phyloP scores from a whole-genome alignment of 148 eudicot genomes.

The Dianthus caryophyllus region DNA sequence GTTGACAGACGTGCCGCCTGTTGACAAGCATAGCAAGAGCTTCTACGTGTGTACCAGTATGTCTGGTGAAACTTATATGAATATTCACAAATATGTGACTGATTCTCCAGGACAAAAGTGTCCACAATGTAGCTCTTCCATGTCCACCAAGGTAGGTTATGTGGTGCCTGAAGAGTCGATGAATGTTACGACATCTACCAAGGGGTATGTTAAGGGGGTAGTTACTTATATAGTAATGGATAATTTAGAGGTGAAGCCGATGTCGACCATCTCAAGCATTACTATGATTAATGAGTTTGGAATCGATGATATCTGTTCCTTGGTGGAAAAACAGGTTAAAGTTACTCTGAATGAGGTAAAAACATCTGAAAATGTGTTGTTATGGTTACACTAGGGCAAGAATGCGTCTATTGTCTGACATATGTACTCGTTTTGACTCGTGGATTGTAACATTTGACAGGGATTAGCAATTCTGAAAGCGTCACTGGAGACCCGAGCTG shows the following conservation, averaged over 20 bases:
- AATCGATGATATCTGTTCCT: background rate
- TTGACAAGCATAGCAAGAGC: background rate
- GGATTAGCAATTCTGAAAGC: conserved; percentile 22
- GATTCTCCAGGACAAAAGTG: background rate
- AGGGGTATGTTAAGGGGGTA: conserved; percentile 22
- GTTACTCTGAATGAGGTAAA: background rate
- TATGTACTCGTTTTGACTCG: too few relatives aligned
- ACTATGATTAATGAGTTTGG: conserved; percentile 1
- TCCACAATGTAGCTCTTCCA: background rate
- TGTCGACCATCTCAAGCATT: conserved; percentile 12
- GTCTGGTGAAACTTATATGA: background rate
- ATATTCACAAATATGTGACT: background rate
- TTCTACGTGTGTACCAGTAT: background rate
- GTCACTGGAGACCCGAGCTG: conserved; percentile 16
- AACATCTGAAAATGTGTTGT: background rate
- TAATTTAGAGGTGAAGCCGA: conserved; percentile 13
- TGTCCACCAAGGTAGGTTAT: background rate
- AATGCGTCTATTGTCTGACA: too few relatives aligned
- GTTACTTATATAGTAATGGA: conserved; percentile 9
- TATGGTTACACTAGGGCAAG: too few relatives aligned
- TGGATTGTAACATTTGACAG: background rate
- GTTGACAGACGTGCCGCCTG: background rate
- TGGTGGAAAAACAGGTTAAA: conserved; percentile 14
- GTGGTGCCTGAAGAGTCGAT: background rate
- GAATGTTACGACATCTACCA: background rate